These are phyloP conservation scores for Aspergillus neotritici DNA, from an alignment of 2,329 filamentous ascomycete species.

Conservation along the genomic window DNA sequence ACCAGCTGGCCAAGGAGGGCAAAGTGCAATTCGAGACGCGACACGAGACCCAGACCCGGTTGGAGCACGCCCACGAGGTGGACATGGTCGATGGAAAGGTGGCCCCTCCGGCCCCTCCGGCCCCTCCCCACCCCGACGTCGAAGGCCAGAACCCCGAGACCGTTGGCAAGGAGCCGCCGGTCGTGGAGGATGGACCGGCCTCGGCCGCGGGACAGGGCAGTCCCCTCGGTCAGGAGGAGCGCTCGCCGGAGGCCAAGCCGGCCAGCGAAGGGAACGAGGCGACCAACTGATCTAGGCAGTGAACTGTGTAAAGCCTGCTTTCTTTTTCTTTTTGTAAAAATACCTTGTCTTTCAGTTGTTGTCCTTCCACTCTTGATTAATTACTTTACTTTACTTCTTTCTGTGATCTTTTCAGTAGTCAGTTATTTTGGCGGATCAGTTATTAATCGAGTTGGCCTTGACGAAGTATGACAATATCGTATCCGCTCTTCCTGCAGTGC, in stretches of 20 bases:
- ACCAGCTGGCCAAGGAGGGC: constrained; percentile 64
- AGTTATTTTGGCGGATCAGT: constrained; percentile 6
- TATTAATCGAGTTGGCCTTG: not conserved
- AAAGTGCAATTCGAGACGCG: constrained; percentile 94
- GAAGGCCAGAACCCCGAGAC: constrained; percentile 56
- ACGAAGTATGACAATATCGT: too few relatives aligned
- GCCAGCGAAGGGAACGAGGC: constrained; percentile 46
- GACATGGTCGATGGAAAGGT: constrained; percentile 33
- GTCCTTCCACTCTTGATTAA: too few relatives aligned
- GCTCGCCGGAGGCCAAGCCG: constrained; percentile 39
- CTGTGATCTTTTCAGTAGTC: constrained; percentile 12
- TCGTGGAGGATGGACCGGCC: constrained; percentile 35
- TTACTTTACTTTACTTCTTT: constrained; percentile 8
- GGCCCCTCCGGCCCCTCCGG: constrained; percentile 43
- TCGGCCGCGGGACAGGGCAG: constrained; percentile 35
- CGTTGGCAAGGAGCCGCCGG: constrained; percentile 35
- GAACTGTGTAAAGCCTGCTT: constrained; percentile 14
- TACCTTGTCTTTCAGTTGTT: too few relatives aligned
- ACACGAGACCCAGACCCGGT: constrained; percentile 87
- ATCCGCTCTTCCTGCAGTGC: too few relatives aligned
- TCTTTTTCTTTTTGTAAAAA: constrained; percentile 10
- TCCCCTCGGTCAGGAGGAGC: constrained; percentile 29
- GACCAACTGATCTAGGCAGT: constrained; percentile 26
- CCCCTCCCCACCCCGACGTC: constrained; percentile 48
- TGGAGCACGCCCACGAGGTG: constrained; percentile 75